Evolutionary conservation across 768 basidiomycete genomes (phyloP).

Genomic region (Tylopilus subfusipes): DNA sequence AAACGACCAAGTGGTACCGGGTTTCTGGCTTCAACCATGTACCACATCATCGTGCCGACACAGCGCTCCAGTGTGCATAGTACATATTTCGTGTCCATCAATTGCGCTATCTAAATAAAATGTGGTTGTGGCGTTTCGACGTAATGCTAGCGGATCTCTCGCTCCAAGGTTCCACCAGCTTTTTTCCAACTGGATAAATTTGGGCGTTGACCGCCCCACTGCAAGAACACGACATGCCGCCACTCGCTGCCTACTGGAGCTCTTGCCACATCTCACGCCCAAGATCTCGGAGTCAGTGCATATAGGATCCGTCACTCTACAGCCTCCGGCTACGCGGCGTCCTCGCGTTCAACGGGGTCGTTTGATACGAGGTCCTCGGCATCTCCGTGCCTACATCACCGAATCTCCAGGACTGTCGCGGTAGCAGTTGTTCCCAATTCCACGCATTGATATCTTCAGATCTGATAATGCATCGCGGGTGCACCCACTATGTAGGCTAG

Average conservation of each 20-base stretch:
- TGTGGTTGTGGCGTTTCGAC: background rate
- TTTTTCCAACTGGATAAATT: background rate
- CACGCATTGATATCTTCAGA: background rate
- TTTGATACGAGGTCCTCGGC: constrained; percentile 19
- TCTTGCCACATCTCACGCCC: background rate
- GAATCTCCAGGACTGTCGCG: background rate
- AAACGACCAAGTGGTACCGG: background rate
- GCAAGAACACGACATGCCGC: background rate
- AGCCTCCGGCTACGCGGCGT: background rate
- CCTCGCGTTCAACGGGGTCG: background rate
- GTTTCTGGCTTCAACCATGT: background rate
- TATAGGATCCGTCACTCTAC: constrained; percentile 7
- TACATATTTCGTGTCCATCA: background rate
- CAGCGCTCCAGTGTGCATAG: background rate
- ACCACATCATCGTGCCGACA: background rate
- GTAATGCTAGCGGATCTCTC: background rate
- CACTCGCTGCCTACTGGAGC: background rate
- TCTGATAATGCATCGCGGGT: background rate
- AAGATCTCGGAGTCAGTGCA: background rate
- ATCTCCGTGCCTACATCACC: constrained; percentile 1
- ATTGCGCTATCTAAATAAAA: background rate
- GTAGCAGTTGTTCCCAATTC: background rate
- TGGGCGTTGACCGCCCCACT: background rate
- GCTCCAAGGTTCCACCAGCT: background rate
- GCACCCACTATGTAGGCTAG: background rate